Evolutionary conservation across 495 filamentous ascomycete species (phyloP).

Genomic region (Neurospora sp.): DNA sequence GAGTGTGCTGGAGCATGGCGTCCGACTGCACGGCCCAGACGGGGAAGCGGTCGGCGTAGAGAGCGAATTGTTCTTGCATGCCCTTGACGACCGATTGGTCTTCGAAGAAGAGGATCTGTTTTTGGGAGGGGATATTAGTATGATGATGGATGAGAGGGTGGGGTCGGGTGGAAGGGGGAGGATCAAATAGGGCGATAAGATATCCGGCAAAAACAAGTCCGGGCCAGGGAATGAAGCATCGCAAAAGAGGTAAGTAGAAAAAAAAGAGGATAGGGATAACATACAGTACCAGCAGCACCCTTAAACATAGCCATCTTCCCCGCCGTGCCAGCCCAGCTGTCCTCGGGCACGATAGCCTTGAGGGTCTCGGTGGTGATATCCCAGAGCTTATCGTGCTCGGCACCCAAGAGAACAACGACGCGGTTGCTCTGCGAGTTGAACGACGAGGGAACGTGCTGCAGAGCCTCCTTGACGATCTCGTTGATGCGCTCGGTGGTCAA

Average conservation of each 20-base stretch:
- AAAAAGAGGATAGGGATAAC: conserved; percentile 8
- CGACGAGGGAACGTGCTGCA: conserved; percentile 46
- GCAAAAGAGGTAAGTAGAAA: not conserved
- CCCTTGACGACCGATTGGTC: conserved; percentile 40
- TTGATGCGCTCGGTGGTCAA: conserved; percentile 43
- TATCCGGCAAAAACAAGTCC: too few relatives aligned
- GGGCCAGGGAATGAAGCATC: not conserved
- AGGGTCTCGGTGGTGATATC: conserved; percentile 43
- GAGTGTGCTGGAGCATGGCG: conserved; percentile 57
- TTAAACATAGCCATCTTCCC: conserved; percentile 41
- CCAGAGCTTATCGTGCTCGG: conserved; percentile 58
- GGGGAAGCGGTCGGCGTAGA: conserved; percentile 52
- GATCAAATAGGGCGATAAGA: not conserved
- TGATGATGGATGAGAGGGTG: not conserved
- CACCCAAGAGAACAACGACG: conserved; percentile 49
- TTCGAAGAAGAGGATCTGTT: conserved; percentile 55
- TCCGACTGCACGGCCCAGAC: conserved; percentile 49
- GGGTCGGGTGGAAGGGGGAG: not conserved
- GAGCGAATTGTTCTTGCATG: conserved; percentile 43
- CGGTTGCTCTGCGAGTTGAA: conserved; percentile 63
- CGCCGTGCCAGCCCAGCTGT: conserved; percentile 39
- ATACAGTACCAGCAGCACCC: conserved; percentile 48
- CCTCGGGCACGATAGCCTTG: conserved; percentile 48
- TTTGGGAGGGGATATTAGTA: not conserved
- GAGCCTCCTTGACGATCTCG: conserved; percentile 43